Evolutionary conservation across 805 yeast species (phyloP).

Genomic region (Candida piceae): DNA sequence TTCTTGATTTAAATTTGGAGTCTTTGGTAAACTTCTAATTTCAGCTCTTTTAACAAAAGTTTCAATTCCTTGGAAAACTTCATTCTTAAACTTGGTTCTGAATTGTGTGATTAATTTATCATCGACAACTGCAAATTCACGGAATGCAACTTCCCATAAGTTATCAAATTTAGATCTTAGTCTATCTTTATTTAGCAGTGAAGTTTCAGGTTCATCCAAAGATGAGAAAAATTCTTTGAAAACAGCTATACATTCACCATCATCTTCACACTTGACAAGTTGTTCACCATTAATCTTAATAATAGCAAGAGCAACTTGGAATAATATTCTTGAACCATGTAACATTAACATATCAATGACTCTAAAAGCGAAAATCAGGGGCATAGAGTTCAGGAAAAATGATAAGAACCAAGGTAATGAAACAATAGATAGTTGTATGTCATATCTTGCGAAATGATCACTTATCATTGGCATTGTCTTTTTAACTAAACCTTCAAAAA

Average conservation of each 20-base stretch:
- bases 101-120: slow-evolving; percentile 68
- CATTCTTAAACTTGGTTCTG: slow-evolving; percentile 65
- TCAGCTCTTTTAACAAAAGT: slow-evolving; percentile 89
- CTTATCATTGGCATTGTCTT: slow-evolving; percentile 85
- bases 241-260: slow-evolving; percentile 84
- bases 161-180: slow-evolving; percentile 83
- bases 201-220: slow-evolving; percentile 72
- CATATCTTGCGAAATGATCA: slow-evolving; percentile 72
- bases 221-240: slow-evolving; percentile 76
- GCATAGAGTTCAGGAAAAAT: slow-evolving; percentile 87
- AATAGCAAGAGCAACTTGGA: slow-evolving; percentile 92
- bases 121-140: slow-evolving; percentile 77
- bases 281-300: slow-evolving; percentile 83
- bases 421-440: slow-evolving; percentile 88
- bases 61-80: slow-evolving; percentile 82
- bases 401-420: slow-evolving; percentile 96
- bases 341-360: slow-evolving; percentile 85
- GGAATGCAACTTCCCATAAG: slow-evolving; percentile 84
- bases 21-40: slow-evolving; percentile 76
- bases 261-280: slow-evolving; percentile 75
- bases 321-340: slow-evolving; percentile 83
- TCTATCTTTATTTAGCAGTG: slow-evolving; percentile 58
- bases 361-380: slow-evolving; percentile 86
- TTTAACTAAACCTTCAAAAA: slow-evolving; percentile 84
- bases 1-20: slow-evolving; percentile 50